Percentiles rank a stretch among this genome's conserved stretches.
phyloP scores from a whole-genome alignment of 2,329 filamentous ascomycete genomes.

The Hymenoscyphus linearis region DNA sequence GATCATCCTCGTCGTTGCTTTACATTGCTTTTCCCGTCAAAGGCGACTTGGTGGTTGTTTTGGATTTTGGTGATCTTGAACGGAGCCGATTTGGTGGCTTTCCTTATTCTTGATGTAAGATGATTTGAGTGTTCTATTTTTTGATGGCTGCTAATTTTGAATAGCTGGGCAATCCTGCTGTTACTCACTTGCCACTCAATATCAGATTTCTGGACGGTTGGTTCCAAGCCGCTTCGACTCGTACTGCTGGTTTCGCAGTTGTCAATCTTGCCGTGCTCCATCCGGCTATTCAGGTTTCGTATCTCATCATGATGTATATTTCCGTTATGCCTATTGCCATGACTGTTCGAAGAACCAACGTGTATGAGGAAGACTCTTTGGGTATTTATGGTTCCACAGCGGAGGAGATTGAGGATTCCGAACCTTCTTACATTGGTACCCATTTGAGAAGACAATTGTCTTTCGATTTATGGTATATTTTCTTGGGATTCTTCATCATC shows the following conservation, averaged over 20 bases:
- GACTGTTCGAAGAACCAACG: conserved; percentile 87
- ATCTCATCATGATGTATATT: conserved; percentile 99
- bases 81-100: conserved; percentile 79
- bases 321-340: conserved; percentile 96
- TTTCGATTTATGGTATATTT: conserved; percentile 97
- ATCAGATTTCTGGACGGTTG: conserved; percentile 78
- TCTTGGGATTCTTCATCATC: conserved; percentile 88
- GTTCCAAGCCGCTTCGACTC: conserved; percentile 84
- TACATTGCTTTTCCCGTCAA: conserved; percentile 84
- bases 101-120: conserved; percentile 83
- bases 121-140: neutral
- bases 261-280: conserved; percentile 75
- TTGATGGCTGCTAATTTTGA: conserved; percentile 12
- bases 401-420: conserved; percentile 45
- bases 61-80: conserved; percentile 79
- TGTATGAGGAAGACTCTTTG: conserved; percentile 87
- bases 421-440: conserved; percentile 77
- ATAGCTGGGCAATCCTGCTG: conserved; percentile 64
- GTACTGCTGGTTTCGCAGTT: conserved; percentile 85
- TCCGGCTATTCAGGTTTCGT: conserved; percentile 87
- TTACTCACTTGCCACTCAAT: conserved; percentile 64
- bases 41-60: conserved; percentile 94
- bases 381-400: conserved; percentile 60
- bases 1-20: conserved; percentile 96
- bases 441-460: conserved; percentile 91